Base-by-base conservation (phyloP, 2,329 filamentous ascomycete genomes). In the Fusarium goolgardi region DNA sequence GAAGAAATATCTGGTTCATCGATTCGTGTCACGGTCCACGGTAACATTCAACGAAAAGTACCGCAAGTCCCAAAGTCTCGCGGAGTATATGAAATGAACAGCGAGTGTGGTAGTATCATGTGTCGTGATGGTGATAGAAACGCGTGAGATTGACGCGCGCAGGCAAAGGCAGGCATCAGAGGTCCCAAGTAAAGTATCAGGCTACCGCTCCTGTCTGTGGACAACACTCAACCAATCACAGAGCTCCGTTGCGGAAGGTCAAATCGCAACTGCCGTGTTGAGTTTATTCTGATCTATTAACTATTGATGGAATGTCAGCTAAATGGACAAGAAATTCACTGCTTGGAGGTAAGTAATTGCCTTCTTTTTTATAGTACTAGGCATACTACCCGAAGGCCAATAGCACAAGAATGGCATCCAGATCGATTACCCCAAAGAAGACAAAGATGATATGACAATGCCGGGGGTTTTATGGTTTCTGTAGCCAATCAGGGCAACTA, bases 141-240 rank as follows among this genome's bases (percentile, higher is more conserved):
- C 71, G 60, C 67, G 67, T 67, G 65, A 71, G 65, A 53, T 68
- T 57, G 68, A 68, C 55, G 59, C 65, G 66, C 53, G 35, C 53
- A 65, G 10, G 27, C 9, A 29, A 3, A 29, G 27, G 10, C 27
- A 29, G 46, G 55, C 55, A 69, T 49, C 29, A 5, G 16, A 37
- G 21, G 21, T 27, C 20, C 1, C 18, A 45, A 9, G 18, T 15
- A 45, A 31, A n/a, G 43, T 34, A 39, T 46, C 46, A 39, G 35
- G 49, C 53, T 55, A 39, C 37, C 41, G 32, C 37, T 56, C n/a
- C 46, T 70, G 62, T 53, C 57, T 63, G 61, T 32, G n/a, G 16
- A 34, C 15, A 21, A n/a, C 15, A 18, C 10, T 4, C 51, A 31
- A 44, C 66, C 66, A 69, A 69, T 69, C 66, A 69, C 13, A 67